These are phyloP conservation scores for Acanthamoeba castellanii DNA, from an alignment of 208 protist species.

Conservation along the genomic window DNA sequence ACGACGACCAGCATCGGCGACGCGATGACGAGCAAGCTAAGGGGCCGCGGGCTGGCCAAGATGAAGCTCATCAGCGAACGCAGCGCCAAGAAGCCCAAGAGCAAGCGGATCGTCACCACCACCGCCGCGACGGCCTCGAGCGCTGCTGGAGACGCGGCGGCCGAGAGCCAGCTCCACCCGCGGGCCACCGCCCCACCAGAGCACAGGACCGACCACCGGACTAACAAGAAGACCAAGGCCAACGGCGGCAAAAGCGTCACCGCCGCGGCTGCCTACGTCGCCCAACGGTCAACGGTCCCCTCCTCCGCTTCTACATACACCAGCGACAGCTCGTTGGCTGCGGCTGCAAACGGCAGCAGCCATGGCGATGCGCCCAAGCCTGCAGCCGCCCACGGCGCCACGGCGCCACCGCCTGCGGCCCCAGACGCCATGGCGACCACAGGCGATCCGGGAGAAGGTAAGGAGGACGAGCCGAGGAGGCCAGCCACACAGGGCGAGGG, in stretches of 20 bases:
- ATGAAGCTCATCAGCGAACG: conserved; percentile 45
- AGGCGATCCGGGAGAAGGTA: too few relatives aligned
- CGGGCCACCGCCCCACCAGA: neutral
- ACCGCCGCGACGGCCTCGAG: too few relatives aligned
- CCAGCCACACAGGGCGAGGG: too few relatives aligned
- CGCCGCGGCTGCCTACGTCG: too few relatives aligned
- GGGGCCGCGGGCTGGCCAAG: neutral
- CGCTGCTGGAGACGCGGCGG: neutral
- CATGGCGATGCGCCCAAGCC: too few relatives aligned
- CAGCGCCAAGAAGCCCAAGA: neutral
- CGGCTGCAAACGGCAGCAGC: too few relatives aligned
- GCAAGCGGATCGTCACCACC: neutral
- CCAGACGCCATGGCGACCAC: too few relatives aligned
- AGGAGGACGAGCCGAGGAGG: neutral
- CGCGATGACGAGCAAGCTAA: neutral
- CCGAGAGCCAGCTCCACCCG: too few relatives aligned
- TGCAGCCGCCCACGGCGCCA: too few relatives aligned
- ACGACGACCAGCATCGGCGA: neutral
- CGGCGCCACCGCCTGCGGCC: too few relatives aligned
- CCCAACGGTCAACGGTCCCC: too few relatives aligned
- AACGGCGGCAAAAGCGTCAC: neutral
- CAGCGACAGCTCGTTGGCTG: neutral
- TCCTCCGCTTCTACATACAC: neutral
- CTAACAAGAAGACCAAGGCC: neutral
- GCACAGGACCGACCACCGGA: neutral